Conservation (phyloP, 441 rosid genomes). For the Arabidopsis hybrid region DNA sequence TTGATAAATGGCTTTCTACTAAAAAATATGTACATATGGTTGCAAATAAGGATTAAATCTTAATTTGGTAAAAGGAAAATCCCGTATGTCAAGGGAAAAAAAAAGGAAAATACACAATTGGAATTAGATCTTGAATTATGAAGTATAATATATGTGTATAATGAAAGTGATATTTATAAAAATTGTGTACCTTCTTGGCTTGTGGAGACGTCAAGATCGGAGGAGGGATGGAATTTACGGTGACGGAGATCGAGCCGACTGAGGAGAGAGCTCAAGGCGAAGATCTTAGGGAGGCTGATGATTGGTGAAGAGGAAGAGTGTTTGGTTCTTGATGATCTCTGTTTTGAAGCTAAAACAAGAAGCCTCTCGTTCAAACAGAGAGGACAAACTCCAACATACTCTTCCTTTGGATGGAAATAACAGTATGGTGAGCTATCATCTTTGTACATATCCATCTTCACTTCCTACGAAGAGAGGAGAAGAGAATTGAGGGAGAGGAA, state of each 20-base stretch:
- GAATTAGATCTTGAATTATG: slow-evolving; percentile 16
- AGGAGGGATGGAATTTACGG: slow-evolving; percentile 56
- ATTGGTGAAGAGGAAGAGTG: slow-evolving; percentile 48
- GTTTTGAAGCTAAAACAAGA: slow-evolving; percentile 73
- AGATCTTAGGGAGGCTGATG: slow-evolving; percentile 70
- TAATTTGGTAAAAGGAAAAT: slow-evolving; percentile 5
- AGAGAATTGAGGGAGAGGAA: not conserved
- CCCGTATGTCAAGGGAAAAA: not conserved
- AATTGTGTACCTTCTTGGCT: slow-evolving; percentile 75
- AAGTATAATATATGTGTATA: too few species aligned
- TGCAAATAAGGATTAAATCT: not conserved
- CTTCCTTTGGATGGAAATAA: slow-evolving; percentile 78
- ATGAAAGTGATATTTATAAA: slow-evolving; percentile 2
- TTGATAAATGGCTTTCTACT: too few species aligned
- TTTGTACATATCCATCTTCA: slow-evolving; percentile 64
- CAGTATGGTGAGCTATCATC: slow-evolving; percentile 65
- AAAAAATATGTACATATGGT: not conserved
- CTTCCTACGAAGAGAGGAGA: slow-evolving; percentile 30
- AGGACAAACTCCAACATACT: slow-evolving; percentile 75
- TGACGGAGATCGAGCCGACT: slow-evolving; percentile 73
- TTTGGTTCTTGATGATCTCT: slow-evolving; percentile 47
- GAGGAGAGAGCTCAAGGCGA: slow-evolving; percentile 73
- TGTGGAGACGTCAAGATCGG: slow-evolving; percentile 56
- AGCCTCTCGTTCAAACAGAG: slow-evolving; percentile 87
- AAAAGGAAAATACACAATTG: not conserved